Evolutionary conservation across 306 rosid genomes (phyloP).

Genomic region (Rosa rugosa): DNA sequence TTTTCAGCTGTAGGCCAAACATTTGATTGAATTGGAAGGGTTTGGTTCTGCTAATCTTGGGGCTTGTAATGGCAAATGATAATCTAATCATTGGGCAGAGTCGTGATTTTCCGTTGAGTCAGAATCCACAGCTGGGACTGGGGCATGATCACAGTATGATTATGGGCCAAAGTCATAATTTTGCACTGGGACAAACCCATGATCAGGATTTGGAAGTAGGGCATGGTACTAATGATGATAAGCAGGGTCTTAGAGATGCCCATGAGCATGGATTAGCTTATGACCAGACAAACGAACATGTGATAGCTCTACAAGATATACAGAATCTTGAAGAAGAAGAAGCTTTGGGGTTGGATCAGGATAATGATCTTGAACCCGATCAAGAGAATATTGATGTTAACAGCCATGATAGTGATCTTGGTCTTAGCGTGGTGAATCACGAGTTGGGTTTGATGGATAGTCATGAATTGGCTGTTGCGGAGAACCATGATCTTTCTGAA

Average conservation of each 20-base stretch:
- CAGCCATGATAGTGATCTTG: conserved; percentile 25
- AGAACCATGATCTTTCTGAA: conserved; percentile 39
- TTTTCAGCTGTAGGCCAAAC: conserved; percentile 11
- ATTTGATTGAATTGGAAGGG: conserved; percentile 6
- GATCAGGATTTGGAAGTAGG: conserved; percentile 33
- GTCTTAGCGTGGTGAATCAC: conserved; percentile 24
- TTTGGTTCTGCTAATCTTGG: not conserved
- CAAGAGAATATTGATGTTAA: conserved; percentile 28
- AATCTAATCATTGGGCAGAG: conserved; percentile 29
- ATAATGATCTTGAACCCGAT: conserved; percentile 23
- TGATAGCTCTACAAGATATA: conserved; percentile 29
- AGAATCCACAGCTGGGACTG: conserved; percentile 14
- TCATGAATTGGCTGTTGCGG: conserved; percentile 40
- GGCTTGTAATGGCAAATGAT: conserved; percentile 34
- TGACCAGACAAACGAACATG: conserved; percentile 25
- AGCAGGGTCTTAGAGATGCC: conserved; percentile 21
- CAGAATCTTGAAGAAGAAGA: conserved; percentile 30
- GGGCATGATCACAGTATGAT: conserved; percentile 25
- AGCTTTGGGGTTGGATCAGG: conserved; percentile 28
- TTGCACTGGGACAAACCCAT: conserved; percentile 12
- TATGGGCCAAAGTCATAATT: conserved; percentile 16
- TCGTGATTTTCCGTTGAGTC: conserved; percentile 12
- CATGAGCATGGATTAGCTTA: conserved; percentile 27
- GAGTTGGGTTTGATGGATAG: conserved; percentile 38
- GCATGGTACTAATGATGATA: conserved; percentile 13